Base-by-base conservation (phyloP, 768 basidiomycete genomes). In the Cystobasidium onofrii region DNA sequence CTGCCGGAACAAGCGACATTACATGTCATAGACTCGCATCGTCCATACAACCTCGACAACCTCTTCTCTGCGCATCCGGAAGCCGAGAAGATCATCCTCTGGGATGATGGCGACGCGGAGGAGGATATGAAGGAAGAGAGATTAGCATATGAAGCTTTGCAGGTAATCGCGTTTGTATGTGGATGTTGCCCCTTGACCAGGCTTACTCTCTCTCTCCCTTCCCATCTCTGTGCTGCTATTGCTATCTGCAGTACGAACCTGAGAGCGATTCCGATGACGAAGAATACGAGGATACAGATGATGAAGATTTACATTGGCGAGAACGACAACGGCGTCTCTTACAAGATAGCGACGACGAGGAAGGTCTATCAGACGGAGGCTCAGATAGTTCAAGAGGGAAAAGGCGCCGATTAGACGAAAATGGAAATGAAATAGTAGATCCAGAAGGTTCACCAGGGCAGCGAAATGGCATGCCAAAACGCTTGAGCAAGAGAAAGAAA, bases 11-110 rank as follows among this genome's bases (percentile, higher is more conserved):
- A 84, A 27, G 84, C 91, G 67, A 87, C 85, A 1, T 85, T 97
- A 50, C 96, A 99, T 83, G 88, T 98, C 78, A 90, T 99, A 82
- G 96, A 99, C 82, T 92, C 95, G 1, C 87, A 88, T 23, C 86
- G 96, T 64, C 96, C 96, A 20, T 87, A 90, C 79, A 92, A 93
- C 81, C 83, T 98, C 78, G 84, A 87, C 52, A 96, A 88, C 83
- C 82, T 97, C 25, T 98, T 95, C 80, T 15, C 78, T 69, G 64
- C 72, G 67, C 9, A 71, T 70, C 31, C 55, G 33, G 15, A 87
- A 89, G 75, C 77, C 76, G 75, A 79, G 82, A 25, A 84, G 89
- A 87, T 97, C 23, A 83, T 95, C 34, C 85, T 98, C 0, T 99
- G 96, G 96, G 92, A 93, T 76, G 93, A 95, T 78, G 92, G 91